A percentile compares a stretch with the other conserved stretches of the same genome.
Evolutionary conservation across 768 basidiomycete species (phyloP).

Genomic region (Suillus cothurnatus): DNA sequence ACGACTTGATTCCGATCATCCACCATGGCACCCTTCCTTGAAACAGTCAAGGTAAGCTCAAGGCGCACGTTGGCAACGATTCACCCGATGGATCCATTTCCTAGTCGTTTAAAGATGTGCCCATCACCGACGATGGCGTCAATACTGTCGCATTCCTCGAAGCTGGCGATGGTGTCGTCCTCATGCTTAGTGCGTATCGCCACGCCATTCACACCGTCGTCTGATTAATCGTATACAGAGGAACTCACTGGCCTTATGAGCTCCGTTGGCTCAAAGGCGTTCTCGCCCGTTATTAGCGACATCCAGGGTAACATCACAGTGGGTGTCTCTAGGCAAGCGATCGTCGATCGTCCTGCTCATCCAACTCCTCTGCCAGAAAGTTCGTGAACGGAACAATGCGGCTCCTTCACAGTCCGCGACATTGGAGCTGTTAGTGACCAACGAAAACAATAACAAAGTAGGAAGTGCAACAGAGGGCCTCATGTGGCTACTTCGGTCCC

Average conservation of each 20-base stretch:
- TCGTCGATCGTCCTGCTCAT: neutral
- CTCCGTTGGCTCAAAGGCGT: constrained; percentile 68
- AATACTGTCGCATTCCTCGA: constrained; percentile 88
- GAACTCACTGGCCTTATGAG: constrained; percentile 7
- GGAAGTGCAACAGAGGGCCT: constrained; percentile 87
- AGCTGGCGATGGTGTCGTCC: constrained; percentile 85
- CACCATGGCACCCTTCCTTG: constrained; percentile 75
- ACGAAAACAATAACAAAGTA: constrained; percentile 89
- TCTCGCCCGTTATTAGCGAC: constrained; percentile 81
- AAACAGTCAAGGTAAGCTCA: constrained; percentile 58
- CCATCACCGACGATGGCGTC: constrained; percentile 82
- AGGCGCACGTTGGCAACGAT: too few species aligned
- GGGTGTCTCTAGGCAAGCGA: constrained; percentile 23
- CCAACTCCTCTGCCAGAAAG: constrained; percentile 65
- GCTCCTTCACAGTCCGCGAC: constrained; percentile 67
- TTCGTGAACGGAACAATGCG: constrained; percentile 75
- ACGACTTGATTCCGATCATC: constrained; percentile 1
- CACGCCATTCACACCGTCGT: neutral
- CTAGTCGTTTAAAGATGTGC: constrained; percentile 94
- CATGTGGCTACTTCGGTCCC: constrained; percentile 91
- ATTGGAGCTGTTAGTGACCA: constrained; percentile 79
- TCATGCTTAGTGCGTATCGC: constrained; percentile 75
- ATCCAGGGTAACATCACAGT: constrained; percentile 91
- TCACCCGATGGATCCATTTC: constrained; percentile 1
- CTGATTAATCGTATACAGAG: neutral